phyloP scores from a whole-genome alignment of 1,284 basidiomycete species.

The Ustilago xerochloae region DNA sequence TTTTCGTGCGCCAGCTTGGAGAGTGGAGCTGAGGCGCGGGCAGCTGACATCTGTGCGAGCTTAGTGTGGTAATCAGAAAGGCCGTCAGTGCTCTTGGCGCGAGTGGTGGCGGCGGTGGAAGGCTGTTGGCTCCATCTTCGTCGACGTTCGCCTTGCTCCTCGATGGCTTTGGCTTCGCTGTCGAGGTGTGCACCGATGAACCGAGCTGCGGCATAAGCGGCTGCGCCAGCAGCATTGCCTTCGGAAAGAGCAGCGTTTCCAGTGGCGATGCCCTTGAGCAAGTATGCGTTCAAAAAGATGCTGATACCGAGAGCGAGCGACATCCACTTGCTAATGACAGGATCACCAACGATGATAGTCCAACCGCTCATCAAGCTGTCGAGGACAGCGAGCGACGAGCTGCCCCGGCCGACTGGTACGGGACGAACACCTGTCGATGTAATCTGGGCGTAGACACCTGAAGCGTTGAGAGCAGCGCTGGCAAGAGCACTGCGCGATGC shows the following conservation, averaged over 20 bases:
- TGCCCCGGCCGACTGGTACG: constrained; percentile 27
- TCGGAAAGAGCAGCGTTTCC: constrained; percentile 65
- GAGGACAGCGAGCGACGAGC: constrained; percentile 70
- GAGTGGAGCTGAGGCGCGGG: constrained; percentile 24
- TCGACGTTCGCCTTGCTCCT: constrained; percentile 35
- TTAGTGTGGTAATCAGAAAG: constrained; percentile 69
- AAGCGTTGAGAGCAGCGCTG: constrained; percentile 58
- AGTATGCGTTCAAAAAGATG: constrained; percentile 90
- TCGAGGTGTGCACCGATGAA: constrained; percentile 66
- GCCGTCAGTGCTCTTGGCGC: constrained; percentile 38
- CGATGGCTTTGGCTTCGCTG: constrained; percentile 43
- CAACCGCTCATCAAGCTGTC: constrained; percentile 93
- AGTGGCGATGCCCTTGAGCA: constrained; percentile 79
- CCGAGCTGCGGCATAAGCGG: constrained; percentile 66
- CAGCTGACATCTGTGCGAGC: constrained; percentile 43
- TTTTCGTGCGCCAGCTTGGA: constrained; percentile 37
- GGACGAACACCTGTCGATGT: constrained; percentile 24
- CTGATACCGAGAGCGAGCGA: constrained; percentile 84
- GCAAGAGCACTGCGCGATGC: constrained; percentile 47
- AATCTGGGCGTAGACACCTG: constrained; percentile 39
- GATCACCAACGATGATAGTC: constrained; percentile 94
- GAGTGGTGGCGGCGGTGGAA: constrained; percentile 1
- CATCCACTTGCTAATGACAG: constrained; percentile 96
- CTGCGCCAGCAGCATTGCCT: constrained; percentile 66
- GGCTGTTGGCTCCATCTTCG: constrained; percentile 36